Percentiles rank a stretch among this genome's conserved stretches.
These are phyloP conservation scores for Saccharomycopsis fermentans DNA, from an alignment of 805 yeast genomes.

Conservation along the genomic window DNA sequence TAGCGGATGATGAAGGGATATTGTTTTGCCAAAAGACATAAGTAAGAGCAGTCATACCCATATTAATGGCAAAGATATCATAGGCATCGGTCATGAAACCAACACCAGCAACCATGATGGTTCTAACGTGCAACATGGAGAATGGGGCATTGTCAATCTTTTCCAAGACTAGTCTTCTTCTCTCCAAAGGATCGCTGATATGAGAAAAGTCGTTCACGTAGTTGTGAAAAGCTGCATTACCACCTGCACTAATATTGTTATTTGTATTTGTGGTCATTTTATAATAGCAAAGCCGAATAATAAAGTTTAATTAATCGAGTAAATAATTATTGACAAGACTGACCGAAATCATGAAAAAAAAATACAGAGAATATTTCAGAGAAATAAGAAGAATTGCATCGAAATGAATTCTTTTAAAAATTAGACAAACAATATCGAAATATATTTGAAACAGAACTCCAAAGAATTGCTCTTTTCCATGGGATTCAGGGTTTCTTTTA, in stretches of 20 bases:
- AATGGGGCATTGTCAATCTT: constrained; percentile 71
- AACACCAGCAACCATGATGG: constrained; percentile 73
- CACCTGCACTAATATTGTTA: constrained; percentile 42
- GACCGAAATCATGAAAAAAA: too few relatives aligned
- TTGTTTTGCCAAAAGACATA: constrained; percentile 60
- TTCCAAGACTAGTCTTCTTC: constrained; percentile 77
- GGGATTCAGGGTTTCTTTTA: background rate
- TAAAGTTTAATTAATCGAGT: background rate
- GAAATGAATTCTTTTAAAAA: background rate
- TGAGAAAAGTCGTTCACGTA: constrained; percentile 71
- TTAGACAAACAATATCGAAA: too few relatives aligned
- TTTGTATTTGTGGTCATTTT: background rate
- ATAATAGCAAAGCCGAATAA: background rate
- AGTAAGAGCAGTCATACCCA: constrained; percentile 70
- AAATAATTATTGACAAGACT: background rate
- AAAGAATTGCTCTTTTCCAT: background rate
- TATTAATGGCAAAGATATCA: constrained; percentile 83
- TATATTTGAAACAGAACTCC: background rate
- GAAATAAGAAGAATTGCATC: too few relatives aligned
- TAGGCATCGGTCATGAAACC: constrained; percentile 91
- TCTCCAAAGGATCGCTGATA: constrained; percentile 74
- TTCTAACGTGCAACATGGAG: constrained; percentile 76
- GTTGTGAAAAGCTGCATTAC: constrained; percentile 82
- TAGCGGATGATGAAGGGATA: constrained; percentile 62
- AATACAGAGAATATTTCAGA: too few relatives aligned